phyloP scores from a whole-genome alignment of 2,329 filamentous ascomycete species.

The Penicillium sp. region DNA sequence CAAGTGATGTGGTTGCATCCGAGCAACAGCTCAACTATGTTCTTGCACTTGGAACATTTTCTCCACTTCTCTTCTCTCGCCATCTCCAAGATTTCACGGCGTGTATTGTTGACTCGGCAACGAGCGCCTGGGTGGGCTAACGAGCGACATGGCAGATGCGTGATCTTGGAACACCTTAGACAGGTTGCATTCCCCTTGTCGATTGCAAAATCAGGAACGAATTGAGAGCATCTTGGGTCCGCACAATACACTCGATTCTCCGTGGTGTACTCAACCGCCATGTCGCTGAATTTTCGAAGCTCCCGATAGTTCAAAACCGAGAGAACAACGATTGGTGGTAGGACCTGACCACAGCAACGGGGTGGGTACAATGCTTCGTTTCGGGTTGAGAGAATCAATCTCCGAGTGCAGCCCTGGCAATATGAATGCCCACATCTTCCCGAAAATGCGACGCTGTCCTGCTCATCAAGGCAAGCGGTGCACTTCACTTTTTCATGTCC shows the following conservation, averaged over 20 bases:
- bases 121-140: slow-evolving; percentile 15
- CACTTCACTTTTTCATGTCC: background rate
- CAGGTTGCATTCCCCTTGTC: slow-evolving; percentile 12
- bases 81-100: slow-evolving; percentile 13
- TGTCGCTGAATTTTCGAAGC: slow-evolving; percentile 10
- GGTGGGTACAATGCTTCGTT: slow-evolving; percentile 20
- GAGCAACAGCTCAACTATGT: slow-evolving; percentile 13
- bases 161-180: slow-evolving; percentile 10
- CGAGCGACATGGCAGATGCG: slow-evolving; percentile 16
- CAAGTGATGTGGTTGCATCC: slow-evolving; percentile 22
- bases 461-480: background rate
- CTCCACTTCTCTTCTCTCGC: slow-evolving; percentile 9
- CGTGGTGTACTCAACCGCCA: slow-evolving; percentile 12
- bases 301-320: slow-evolving; percentile 9
- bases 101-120: slow-evolving; percentile 14
- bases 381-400: slow-evolving; percentile 17
- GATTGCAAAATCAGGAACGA: slow-evolving; percentile 17
- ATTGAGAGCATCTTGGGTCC: slow-evolving; percentile 18
- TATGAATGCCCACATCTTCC: background rate
- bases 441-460: background rate
- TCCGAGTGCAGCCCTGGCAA: slow-evolving; percentile 6
- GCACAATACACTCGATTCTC: slow-evolving; percentile 21
- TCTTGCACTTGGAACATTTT: slow-evolving; percentile 13
- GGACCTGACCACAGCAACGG: slow-evolving; percentile 15
- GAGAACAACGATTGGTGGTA: slow-evolving; percentile 3